Base-by-base conservation (phyloP, 805 yeast species). In the Candida boidinii region DNA sequence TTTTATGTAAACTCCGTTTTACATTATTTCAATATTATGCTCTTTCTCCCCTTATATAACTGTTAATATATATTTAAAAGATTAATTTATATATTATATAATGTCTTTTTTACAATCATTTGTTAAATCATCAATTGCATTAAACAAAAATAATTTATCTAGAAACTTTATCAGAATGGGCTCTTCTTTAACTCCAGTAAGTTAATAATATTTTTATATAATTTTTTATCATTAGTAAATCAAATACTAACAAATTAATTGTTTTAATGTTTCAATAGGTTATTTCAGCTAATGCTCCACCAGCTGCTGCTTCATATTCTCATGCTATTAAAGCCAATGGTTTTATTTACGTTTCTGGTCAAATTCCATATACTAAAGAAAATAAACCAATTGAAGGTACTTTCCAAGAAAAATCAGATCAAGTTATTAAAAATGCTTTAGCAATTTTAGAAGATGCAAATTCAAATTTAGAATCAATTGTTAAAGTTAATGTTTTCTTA, bases 271-370 rank as follows among this genome's bases (percentile, higher is more conserved):
- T n/a, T 25, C 7, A 13, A 23, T 23, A 43, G 70, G 78, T 85
- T 38, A 67, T 70, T 48, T 76, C 95, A 33, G 66, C 75, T 42
- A 66, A 66, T 45, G 95, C 97, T 23, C 97, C 98, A 45, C 87
- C 94, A 38, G 95, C 97, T 39, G 96, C 95, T 26, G 97, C 96
- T 24, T 76, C 95, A 11, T 90, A 90, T 61, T 85, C 95, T 19
- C 98, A 92, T 62, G 98, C 97, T 30, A 74, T 88, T 58, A 87
- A 83, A 64, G 94, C 78, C 48, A 85, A 84, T 58, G 86, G 95
- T 39, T 76, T 86, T 57, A 62, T 92, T 56, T 92, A 81, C 58
- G 86, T 92, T 37, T 84, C 95, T 34, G 98, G 98, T 35, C 98
- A 92, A 65, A 79, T 92, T 40, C 96, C 97, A 34, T 74, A 76